Percentiles rank a stretch among this genome's conserved stretches.
Conservation (phyloP, 148 eudicot species). For the Arctostaphylos glauca region DNA sequence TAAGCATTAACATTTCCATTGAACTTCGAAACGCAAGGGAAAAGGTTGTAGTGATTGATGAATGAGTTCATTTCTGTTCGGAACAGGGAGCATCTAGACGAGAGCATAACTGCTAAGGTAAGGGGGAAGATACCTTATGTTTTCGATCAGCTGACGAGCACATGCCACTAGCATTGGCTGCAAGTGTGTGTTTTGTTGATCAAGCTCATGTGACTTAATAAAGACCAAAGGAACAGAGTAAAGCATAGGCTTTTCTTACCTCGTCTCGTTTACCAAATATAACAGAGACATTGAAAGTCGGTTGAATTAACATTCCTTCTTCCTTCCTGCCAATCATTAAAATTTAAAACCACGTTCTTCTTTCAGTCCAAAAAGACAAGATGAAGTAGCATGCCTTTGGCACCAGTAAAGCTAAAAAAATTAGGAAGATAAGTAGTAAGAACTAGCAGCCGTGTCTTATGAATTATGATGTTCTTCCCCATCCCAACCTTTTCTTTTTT, state of each 20-base stretch:
- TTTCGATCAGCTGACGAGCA: constrained; percentile 84
- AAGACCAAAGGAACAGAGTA: constrained; percentile 8
- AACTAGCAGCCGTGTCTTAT: background rate
- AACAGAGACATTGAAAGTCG: constrained; percentile 64
- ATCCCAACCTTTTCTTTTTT: background rate
- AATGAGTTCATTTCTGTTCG: background rate
- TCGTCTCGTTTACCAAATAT: constrained; percentile 90
- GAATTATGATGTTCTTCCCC: background rate
- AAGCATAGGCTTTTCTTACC: constrained; percentile 35
- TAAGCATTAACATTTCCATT: background rate
- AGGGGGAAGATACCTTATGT: constrained; percentile 54
- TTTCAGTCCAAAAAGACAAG: background rate
- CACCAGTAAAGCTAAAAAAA: background rate
- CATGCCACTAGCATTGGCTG: constrained; percentile 84
- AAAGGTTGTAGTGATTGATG: background rate
- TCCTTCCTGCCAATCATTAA: constrained; percentile 48
- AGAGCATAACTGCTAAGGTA: background rate
- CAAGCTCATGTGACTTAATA: constrained; percentile 12
- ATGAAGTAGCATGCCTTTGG: background rate
- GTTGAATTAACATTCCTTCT: constrained; percentile 55
- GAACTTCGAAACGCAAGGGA: background rate
- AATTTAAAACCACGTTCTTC: background rate
- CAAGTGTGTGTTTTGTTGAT: constrained; percentile 26
- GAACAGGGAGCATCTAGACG: background rate
- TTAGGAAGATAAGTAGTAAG: background rate